phyloP scores from a whole-genome alignment of 2,329 filamentous ascomycete species.

The Aspergillus sp. region DNA sequence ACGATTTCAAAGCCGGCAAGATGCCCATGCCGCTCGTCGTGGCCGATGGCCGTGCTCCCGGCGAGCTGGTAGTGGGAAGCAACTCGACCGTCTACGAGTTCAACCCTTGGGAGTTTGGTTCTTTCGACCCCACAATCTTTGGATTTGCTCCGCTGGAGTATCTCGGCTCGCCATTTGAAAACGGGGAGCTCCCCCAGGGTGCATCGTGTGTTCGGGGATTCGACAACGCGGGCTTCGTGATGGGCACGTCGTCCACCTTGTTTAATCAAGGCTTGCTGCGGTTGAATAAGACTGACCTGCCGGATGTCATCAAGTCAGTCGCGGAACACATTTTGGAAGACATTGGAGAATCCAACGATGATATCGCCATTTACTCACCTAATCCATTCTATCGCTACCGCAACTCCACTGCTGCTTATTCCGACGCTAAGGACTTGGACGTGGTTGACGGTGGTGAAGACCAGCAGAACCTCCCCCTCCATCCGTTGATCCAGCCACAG shows the following conservation, averaged over 20 bases:
- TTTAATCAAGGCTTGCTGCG: slow-evolving; percentile 73
- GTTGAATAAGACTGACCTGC: slow-evolving; percentile 51
- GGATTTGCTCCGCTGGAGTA: slow-evolving; percentile 66
- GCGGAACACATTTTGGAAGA: slow-evolving; percentile 47
- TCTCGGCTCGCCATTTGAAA: slow-evolving; percentile 64
- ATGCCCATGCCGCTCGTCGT: slow-evolving; percentile 69
- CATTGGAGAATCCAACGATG: slow-evolving; percentile 56
- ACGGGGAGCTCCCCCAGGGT: slow-evolving; percentile 50
- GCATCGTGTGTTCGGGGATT: slow-evolving; percentile 67
- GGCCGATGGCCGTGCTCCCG: slow-evolving; percentile 59
- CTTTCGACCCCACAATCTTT: slow-evolving; percentile 64
- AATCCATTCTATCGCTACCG: slow-evolving; percentile 70
- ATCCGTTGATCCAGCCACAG: slow-evolving; percentile 68
- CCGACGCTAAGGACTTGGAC: slow-evolving; percentile 50
- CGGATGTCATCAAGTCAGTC: slow-evolving; percentile 45
- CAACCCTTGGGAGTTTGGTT: slow-evolving; percentile 72
- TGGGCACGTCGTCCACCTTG: slow-evolving; percentile 77
- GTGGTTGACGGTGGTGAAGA: slow-evolving; percentile 76
- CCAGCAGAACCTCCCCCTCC: slow-evolving; percentile 69
- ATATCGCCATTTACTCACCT: slow-evolving; percentile 66
- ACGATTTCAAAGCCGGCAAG: slow-evolving; percentile 56
- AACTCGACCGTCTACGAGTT: slow-evolving; percentile 70
- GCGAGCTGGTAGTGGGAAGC: slow-evolving; percentile 54
- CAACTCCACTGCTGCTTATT: slow-evolving; percentile 52
- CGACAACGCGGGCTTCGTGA: slow-evolving; percentile 74